Conservation (phyloP, 129 eudicot genomes). For the Pseudognaphalium luteoalbum region DNA sequence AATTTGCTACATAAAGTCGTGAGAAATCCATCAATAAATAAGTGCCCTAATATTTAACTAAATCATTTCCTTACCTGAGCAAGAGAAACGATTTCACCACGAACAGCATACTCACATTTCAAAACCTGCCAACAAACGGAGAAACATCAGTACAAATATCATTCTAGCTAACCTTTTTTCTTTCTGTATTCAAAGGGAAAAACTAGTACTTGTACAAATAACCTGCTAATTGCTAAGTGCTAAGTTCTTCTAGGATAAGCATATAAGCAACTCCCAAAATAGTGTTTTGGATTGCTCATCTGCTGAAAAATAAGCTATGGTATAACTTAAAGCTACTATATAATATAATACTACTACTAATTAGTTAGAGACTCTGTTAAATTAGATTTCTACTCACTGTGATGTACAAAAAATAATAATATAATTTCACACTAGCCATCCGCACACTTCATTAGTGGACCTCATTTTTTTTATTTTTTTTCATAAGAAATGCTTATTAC, state of each 20-base stretch:
- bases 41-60: neutral
- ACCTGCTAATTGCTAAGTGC: no score
- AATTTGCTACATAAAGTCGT: no score
- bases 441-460: neutral
- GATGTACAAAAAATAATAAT: neutral
- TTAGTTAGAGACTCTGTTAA: neutral
- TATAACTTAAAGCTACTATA: slow-evolving; percentile 4
- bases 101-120: slow-evolving; percentile 97
- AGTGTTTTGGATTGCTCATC: no score
- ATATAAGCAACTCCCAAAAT: no score
- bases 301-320: no score
- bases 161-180: neutral
- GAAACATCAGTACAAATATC: slow-evolving; percentile 3
- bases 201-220: no score
- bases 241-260: no score
- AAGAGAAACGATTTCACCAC: slow-evolving; percentile 87
- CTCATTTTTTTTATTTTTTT: neutral
- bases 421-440: neutral
- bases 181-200: neutral
- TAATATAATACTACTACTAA: neutral
- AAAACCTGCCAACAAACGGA: slow-evolving; percentile 58
- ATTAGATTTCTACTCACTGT: neutral
- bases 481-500: neutral
- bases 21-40: no score
- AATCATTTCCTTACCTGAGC: slow-evolving; percentile 68